These are phyloP conservation scores for Dactylellina haptotyla DNA, from an alignment of 2,329 filamentous ascomycete genomes.

Conservation along the genomic window DNA sequence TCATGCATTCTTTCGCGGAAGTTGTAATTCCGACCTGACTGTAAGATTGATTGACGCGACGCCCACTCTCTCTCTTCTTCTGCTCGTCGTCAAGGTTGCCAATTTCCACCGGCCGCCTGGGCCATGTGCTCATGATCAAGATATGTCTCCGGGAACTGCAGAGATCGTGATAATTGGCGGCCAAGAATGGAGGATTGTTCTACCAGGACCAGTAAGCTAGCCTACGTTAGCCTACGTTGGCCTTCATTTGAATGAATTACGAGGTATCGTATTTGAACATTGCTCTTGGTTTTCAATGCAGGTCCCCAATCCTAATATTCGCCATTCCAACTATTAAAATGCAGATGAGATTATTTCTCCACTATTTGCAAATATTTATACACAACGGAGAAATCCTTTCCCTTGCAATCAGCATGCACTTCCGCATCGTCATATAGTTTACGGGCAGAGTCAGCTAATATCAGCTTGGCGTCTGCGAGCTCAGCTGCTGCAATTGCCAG, in stretches of 20 bases:
- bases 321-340: not conserved
- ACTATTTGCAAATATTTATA: constrained; percentile 75
- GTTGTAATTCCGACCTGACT: not conserved
- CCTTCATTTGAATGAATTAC: too few relatives aligned
- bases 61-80: constrained; percentile 12
- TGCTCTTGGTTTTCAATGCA: too few relatives aligned
- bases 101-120: constrained; percentile 37
- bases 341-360: constrained; percentile 59
- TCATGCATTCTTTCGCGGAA: not conserved
- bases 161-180: too few relatives aligned
- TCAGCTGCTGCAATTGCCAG: constrained; percentile 77
- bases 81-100: too few relatives aligned
- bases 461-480: constrained; percentile 73
- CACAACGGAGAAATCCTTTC: constrained; percentile 82
- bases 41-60: constrained; percentile 13
- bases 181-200: too few relatives aligned
- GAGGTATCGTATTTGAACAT: too few relatives aligned
- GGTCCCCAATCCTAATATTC: not conserved
- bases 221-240: too few relatives aligned
- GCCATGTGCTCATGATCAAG: too few relatives aligned
- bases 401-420: constrained; percentile 70
- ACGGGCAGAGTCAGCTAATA: constrained; percentile 71
- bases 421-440: constrained; percentile 76
- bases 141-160: too few relatives aligned
- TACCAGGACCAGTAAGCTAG: too few relatives aligned